These are phyloP conservation scores for Rhizopus delemar DNA, from an alignment of 371 early-diverging fungal species.

Conservation along the genomic window DNA sequence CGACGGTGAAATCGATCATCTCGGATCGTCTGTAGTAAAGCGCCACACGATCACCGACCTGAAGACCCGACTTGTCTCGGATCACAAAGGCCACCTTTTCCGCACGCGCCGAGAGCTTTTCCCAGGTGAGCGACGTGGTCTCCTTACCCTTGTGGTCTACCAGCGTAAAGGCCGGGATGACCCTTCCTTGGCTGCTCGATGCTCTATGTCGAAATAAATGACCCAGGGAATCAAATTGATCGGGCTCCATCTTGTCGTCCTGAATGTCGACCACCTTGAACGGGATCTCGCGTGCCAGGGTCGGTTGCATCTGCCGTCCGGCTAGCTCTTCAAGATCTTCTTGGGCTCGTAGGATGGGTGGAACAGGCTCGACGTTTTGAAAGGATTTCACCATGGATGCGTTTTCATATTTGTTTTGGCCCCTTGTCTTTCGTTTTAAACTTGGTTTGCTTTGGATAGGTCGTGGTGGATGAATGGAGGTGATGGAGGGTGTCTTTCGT, in stretches of 20 bases:
- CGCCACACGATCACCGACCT: slow-evolving; percentile 66
- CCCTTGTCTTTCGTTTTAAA: not conserved
- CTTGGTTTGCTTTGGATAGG: not conserved
- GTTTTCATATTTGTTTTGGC: slow-evolving; percentile 29
- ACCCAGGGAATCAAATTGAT: slow-evolving; percentile 51
- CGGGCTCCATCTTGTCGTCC: slow-evolving; percentile 34
- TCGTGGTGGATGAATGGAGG: slow-evolving; percentile 15
- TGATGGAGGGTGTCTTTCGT: slow-evolving; percentile 27
- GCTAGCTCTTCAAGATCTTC: slow-evolving; percentile 25
- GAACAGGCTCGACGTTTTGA: slow-evolving; percentile 31
- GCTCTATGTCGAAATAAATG: slow-evolving; percentile 61
- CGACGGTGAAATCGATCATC: slow-evolving; percentile 71
- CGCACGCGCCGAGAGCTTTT: slow-evolving; percentile 67
- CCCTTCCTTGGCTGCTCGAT: slow-evolving; percentile 35
- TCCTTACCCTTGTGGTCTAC: slow-evolving; percentile 76
- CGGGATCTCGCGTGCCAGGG: slow-evolving; percentile 35
- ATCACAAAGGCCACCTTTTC: slow-evolving; percentile 70
- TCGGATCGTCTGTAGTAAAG: slow-evolving; percentile 76
- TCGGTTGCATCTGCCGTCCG: slow-evolving; percentile 38
- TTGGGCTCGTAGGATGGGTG: slow-evolving; percentile 9
- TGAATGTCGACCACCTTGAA: slow-evolving; percentile 25
- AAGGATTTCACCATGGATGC: slow-evolving; percentile 31
- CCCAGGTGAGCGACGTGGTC: slow-evolving; percentile 63
- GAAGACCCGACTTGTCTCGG: slow-evolving; percentile 54
- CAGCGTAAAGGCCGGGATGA: slow-evolving; percentile 57